Evolutionary conservation across 2,329 filamentous ascomycete genomes (phyloP).

Genomic region (Pseudogymnoascus sp.): DNA sequence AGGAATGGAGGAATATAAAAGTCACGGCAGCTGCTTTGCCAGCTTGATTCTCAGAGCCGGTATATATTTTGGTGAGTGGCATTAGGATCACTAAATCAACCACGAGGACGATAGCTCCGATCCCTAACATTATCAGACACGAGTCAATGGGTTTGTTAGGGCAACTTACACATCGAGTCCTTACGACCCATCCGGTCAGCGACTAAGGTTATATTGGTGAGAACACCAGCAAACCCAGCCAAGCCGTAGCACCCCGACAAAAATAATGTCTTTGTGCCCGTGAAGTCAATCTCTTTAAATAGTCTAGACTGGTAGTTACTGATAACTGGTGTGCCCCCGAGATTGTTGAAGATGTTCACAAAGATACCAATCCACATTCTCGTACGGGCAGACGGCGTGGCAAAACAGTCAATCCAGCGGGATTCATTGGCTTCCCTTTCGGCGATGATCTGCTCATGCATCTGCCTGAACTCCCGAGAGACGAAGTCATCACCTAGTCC

Average conservation of each 20-base stretch:
- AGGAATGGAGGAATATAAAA: constrained; percentile 14
- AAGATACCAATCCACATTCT: constrained; percentile 11
- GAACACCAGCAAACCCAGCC: constrained; percentile 10
- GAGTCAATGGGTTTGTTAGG: background rate
- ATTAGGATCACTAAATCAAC: background rate
- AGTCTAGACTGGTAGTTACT: constrained; percentile 23
- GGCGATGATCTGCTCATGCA: constrained; percentile 11
- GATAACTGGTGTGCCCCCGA: constrained; percentile 30
- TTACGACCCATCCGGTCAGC: background rate
- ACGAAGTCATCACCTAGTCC: constrained; percentile 19
- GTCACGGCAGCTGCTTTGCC: constrained; percentile 11
- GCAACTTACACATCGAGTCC: background rate
- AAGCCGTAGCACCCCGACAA: constrained; percentile 13
- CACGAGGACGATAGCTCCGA: background rate
- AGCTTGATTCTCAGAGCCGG: constrained; percentile 9
- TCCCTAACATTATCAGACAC: background rate
- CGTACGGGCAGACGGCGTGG: constrained; percentile 6
- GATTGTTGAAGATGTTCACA: constrained; percentile 18
- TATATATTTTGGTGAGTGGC: constrained; percentile 4
- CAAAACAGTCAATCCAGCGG: constrained; percentile 16
- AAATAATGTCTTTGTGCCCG: constrained; percentile 9
- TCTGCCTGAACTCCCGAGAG: constrained; percentile 22
- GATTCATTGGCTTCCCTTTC: constrained; percentile 10
- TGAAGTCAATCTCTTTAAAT: constrained; percentile 11
- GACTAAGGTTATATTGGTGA: constrained; percentile 21